Evolutionary conservation across 306 rosid genomes (phyloP).

Genomic region (Vigna reflexopilosa): DNA sequence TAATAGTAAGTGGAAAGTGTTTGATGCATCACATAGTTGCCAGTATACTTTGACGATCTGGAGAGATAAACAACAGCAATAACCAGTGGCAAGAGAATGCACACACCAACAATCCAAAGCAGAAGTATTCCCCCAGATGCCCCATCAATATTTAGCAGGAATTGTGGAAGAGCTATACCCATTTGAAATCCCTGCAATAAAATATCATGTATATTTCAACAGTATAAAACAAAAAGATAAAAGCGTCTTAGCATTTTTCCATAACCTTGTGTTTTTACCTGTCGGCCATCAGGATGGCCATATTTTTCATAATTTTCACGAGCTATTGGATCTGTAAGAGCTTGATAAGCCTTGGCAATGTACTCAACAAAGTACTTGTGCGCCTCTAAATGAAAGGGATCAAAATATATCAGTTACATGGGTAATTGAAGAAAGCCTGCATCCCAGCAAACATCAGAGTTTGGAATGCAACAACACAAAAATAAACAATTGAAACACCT

Average conservation of each 20-base stretch:
- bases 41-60: constrained; percentile 91
- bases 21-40: constrained; percentile 98
- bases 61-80: constrained; percentile 96
- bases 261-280: constrained; percentile 58
- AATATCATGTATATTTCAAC: constrained; percentile 41
- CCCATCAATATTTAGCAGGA: constrained; percentile 84
- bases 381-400: constrained; percentile 63
- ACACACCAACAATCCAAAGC: constrained; percentile 95
- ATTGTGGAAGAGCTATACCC: constrained; percentile 99
- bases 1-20: constrained; percentile 85
- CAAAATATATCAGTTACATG: constrained; percentile 28
- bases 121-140: constrained; percentile 95
- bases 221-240: constrained; percentile 28
- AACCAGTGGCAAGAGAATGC: constrained; percentile 96
- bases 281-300: constrained; percentile 98
- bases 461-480: constrained; percentile 20
- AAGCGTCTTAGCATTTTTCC: constrained; percentile 27
- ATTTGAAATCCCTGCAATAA: constrained; percentile 92
- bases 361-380: constrained; percentile 84
- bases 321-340: constrained; percentile 85
- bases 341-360: constrained; percentile 96
- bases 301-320: constrained; percentile 95
- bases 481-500: constrained; percentile 50
- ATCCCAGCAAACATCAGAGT: constrained; percentile 23
- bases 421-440: constrained; percentile 18